phyloP scores from a whole-genome alignment of 2,329 filamentous ascomycete genomes.

The Acrodontium crateriforme region DNA sequence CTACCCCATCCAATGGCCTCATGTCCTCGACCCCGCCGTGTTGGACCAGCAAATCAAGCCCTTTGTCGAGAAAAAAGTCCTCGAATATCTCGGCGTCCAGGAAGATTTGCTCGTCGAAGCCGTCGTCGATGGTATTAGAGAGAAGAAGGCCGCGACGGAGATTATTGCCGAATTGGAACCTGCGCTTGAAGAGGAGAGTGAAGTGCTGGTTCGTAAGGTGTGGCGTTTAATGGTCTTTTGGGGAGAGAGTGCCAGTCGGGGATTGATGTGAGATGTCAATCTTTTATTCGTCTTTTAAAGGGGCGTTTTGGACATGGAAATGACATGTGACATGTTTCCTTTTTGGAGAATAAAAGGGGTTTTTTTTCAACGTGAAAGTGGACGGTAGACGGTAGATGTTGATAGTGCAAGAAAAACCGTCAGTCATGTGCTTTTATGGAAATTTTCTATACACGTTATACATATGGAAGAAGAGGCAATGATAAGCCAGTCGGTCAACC shows the following conservation, averaged over 20 bases:
- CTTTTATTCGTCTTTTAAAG: too few species aligned
- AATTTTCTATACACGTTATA: too few species aligned
- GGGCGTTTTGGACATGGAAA: too few species aligned
- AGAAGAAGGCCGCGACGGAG: conserved; percentile 59
- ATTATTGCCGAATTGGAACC: conserved; percentile 76
- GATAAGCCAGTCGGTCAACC: too few species aligned
- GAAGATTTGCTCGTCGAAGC: conserved; percentile 91
- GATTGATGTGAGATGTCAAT: too few species aligned
- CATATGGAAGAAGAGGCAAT: too few species aligned
- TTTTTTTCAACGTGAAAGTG: too few species aligned
- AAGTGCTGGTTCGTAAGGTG: conserved; percentile 86
- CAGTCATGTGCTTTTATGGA: too few species aligned
- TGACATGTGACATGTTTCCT: too few species aligned
- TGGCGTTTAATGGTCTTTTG: conserved; percentile 99
- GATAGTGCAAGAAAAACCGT: too few species aligned
- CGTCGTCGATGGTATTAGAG: conserved; percentile 73
- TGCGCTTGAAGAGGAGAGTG: conserved; percentile 88
- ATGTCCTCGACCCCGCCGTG: conserved; percentile 65
- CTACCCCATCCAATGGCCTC: conserved; percentile 91
- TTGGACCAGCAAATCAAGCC: conserved; percentile 78
- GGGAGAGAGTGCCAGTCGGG: conserved; percentile 83
- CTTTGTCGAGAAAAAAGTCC: conserved; percentile 96
- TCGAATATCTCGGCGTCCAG: conserved; percentile 91
- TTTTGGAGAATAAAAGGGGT: too few species aligned
- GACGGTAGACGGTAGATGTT: too few species aligned